Conservation (phyloP, 2,329 filamentous ascomycete species). For the Diaporthe sp. region DNA sequence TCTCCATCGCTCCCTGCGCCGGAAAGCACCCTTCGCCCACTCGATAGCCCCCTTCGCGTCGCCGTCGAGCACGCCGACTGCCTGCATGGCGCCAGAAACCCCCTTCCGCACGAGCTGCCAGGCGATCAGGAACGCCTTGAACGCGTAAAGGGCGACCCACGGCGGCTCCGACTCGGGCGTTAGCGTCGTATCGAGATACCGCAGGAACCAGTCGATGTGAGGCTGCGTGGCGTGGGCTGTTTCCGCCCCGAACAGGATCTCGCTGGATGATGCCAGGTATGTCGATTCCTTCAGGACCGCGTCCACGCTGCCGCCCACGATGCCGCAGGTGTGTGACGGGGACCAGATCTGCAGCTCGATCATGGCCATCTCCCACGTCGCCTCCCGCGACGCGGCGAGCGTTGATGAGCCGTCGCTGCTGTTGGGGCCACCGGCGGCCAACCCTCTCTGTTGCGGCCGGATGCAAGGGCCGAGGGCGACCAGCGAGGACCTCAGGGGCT, state of each 20-base stretch:
- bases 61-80: constrained; percentile 48
- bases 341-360: constrained; percentile 58
- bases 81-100: constrained; percentile 49
- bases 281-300: constrained; percentile 49
- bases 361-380: constrained; percentile 57
- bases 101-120: constrained; percentile 52
- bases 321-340: constrained; percentile 53
- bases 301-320: constrained; percentile 53
- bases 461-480: constrained; percentile 49
- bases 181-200: constrained; percentile 48
- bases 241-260: constrained; percentile 49
- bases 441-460: constrained; percentile 26
- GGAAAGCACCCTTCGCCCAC: constrained; percentile 51
- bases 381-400: constrained; percentile 44
- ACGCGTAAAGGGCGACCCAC: constrained; percentile 55
- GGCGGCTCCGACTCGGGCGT: constrained; percentile 50
- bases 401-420: constrained; percentile 24
- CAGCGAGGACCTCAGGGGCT: constrained; percentile 51
- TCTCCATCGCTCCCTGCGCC: constrained; percentile 46
- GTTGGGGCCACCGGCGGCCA: neutral
- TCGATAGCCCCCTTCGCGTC: constrained; percentile 45
- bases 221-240: constrained; percentile 49
- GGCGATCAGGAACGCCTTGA: constrained; percentile 56
- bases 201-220: constrained; percentile 54
- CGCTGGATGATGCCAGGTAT: constrained; percentile 47